A percentile compares a stretch with the other conserved stretches of the same genome.
Conservation (phyloP, 169 alveolate species). For the Miamiensis avidus region DNA sequence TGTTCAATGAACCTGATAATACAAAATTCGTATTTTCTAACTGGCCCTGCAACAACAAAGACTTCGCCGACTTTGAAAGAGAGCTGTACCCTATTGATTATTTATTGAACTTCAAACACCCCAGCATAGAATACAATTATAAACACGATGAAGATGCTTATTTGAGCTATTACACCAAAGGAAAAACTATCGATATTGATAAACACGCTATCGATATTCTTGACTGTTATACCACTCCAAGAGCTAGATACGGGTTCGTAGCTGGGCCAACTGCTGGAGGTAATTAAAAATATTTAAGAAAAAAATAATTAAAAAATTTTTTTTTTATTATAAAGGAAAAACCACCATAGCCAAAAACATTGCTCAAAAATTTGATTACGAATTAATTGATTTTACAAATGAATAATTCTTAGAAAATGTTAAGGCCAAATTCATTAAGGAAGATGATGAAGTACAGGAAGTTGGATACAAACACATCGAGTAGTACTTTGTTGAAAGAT, state of each 20-base stretch:
- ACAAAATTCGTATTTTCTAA: slow-evolving; percentile 30
- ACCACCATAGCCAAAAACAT: slow-evolving; percentile 38
- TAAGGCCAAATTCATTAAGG: slow-evolving; percentile 31
- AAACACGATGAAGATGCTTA: slow-evolving; percentile 31
- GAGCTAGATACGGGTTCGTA: slow-evolving; percentile 28
- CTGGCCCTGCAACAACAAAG: slow-evolving; percentile 30
- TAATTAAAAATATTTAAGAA: background rate
- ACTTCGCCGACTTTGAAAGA: slow-evolving; percentile 38
- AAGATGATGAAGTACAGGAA: slow-evolving; percentile 38
- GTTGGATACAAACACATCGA: slow-evolving; percentile 12
- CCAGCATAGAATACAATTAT: slow-evolving; percentile 4
- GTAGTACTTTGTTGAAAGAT: slow-evolving; percentile 13
- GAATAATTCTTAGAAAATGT: slow-evolving; percentile 1
- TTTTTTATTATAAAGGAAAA: slow-evolving; percentile 3
- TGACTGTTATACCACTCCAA: slow-evolving; percentile 23
- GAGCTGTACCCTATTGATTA: slow-evolving; percentile 38
- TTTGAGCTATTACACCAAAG: slow-evolving; percentile 20
- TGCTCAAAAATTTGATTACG: slow-evolving; percentile 36
- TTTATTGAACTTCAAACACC: slow-evolving; percentile 22
- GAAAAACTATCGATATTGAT: slow-evolving; percentile 23
- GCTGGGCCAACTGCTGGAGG: slow-evolving; percentile 31
- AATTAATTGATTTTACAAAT: slow-evolving; percentile 5
- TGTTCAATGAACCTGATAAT: slow-evolving; percentile 21
- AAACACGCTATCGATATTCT: slow-evolving; percentile 37
- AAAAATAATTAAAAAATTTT: too few species aligned